Base-by-base conservation (phyloP, 148 eudicot species). In the Heliamphora exappendiculata region DNA sequence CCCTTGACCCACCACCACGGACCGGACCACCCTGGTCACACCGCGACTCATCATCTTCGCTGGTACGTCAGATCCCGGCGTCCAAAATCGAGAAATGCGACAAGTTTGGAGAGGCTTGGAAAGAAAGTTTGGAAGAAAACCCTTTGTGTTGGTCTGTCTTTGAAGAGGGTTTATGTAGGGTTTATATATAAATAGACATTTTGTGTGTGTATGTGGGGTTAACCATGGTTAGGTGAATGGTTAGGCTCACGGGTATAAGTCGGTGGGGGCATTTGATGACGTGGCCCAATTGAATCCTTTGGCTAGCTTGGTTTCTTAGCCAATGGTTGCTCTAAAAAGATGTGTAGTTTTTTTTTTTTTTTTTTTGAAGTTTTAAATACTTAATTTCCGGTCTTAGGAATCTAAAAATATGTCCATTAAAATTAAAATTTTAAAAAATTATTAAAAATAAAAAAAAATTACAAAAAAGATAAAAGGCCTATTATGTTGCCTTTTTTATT, bases 41-140 rank as follows among this genome's bases (percentile, higher is more conserved):
- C 73, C 60, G 39, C 95, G 89, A 67, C 86, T 87, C 90, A 89
- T 81, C 95, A 89, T 89, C 86, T 10, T 77, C 28, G 76, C 12
- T 69, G 57, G 12, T 64, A 44, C 19, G 5, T 44, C 73, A 28
- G 24, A 49, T 33, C 55, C 9, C 28, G 29, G 28, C 6, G 8
- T 14, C 14, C 12, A 10, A 29, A 13, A 22, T 68, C n/a, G 13
- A 14, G 54, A 14, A 70, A 28, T 20, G 73, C 57, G 5, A 70
- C 13, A 47, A 47, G 51, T 19, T 70, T 70, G 73, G 73, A 44
- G 14, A 26, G 10, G 26, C 26, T 17, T 68, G 5, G n/a, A n/a
- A n/a, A n/a, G n/a, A n/a, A n/a, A n/a, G 24, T 26, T 45, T 65
- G 10, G 5, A 37, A 42, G 72, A 63, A 63, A 7, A 41, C n/a